Evolutionary conservation across 306 rosid genomes (phyloP), one percentile per base, ranked within the genome.

Genomic region (Betula pendula): DNA sequence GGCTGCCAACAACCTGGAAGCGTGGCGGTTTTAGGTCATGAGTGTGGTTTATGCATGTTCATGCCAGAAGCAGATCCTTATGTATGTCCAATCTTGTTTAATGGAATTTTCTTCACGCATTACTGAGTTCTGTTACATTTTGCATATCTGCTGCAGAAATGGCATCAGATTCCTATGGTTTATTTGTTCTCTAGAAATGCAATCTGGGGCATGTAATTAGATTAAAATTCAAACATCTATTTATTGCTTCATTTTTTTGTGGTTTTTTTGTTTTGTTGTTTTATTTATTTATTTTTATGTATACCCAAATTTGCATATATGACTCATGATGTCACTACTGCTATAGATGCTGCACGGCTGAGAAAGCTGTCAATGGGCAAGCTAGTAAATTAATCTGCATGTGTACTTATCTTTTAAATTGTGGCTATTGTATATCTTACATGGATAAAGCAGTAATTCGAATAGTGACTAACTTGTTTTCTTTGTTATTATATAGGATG

Each of bases 1-100:
- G 98, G 98, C 81, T 95, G 97, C 85, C 96, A 88, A 81, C 98
- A 95, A 76, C 96, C 97, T 1, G 98, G 98, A 42, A 96, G 98
- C 0, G 78, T 95, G 73, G 98, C 96, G 7, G 85, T 95, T 85
- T 77, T 95, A 73, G 91, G 98, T 70, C 93, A 85, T 70, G 93
- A 92, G 29, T 85, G 78, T 68, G 98, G 97, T 62, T 85, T 95
- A 72, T 90, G 96, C 87, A 89, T 95, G 98, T 95, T 95, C 89
- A 92, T 95, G 97, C 97, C 97, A 19, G 97, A 92, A 87, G 82
- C 90, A 71, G 80, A 79, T 40, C 73, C 89, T 80, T 81, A 88
- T 73, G 98, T 95, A 85, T 75, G 98, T 75, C 68, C 80, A 58
- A 73, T 67, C 76, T 79, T 80, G 62, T 74, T 27, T 70, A 77